These are phyloP conservation scores for Rhipidocladum racemiflorum DNA, from an alignment of 176 grass and related monocot genomes.

Conservation along the genomic window DNA sequence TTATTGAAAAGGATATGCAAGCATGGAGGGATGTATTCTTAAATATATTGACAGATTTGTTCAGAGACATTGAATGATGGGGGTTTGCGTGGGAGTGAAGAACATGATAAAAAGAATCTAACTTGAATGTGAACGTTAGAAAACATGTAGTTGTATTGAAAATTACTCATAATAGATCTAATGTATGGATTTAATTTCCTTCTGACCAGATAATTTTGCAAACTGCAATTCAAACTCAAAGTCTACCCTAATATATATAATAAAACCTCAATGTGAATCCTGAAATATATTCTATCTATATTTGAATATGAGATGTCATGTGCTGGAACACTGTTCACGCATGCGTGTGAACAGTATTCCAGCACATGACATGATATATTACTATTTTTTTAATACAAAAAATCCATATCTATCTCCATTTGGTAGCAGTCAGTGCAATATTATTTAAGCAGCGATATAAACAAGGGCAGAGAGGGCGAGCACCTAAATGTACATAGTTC, in stretches of 20 bases:
- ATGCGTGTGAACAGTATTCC: too few species aligned
- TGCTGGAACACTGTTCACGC: too few species aligned
- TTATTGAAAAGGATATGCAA: constrained; percentile 16
- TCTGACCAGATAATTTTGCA: not conserved
- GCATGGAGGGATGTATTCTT: not conserved
- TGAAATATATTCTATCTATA: not conserved
- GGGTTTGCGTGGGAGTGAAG: not conserved
- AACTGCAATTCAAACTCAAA: constrained; percentile 10
- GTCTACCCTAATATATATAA: not conserved
- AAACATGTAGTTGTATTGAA: not conserved
- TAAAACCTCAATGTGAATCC: not conserved
- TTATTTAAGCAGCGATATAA: not conserved
- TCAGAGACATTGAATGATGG: not conserved
- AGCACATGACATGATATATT: too few species aligned
- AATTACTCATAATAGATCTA: not conserved
- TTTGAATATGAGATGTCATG: constrained; percentile 9
- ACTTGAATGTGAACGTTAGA: not conserved
- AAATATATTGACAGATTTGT: not conserved
- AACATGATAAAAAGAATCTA: not conserved
- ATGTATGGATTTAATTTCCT: not conserved
- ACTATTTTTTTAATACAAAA: not conserved
- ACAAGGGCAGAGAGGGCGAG: not conserved
- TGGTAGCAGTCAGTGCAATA: not conserved
- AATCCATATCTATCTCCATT: not conserved
- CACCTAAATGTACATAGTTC: not conserved